These are phyloP conservation scores for Collybiopsis luxurians DNA, from an alignment of 768 basidiomycete species.

Conservation along the genomic window DNA sequence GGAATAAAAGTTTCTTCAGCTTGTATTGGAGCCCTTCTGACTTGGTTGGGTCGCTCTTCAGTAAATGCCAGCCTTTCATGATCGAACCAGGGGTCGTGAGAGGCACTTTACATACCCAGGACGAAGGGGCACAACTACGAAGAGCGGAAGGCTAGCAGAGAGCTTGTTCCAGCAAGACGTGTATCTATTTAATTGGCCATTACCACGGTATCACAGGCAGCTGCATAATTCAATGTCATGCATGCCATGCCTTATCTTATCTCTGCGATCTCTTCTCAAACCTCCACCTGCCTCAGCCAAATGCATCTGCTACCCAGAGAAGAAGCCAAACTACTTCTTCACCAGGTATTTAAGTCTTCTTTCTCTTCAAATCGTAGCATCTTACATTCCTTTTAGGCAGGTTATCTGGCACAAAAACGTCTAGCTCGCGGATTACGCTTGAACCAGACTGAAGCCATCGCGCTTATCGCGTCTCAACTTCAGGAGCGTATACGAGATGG, in stretches of 20 bases:
- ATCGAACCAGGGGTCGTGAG: too few relatives aligned
- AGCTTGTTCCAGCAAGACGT: too few relatives aligned
- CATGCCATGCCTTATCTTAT: not conserved
- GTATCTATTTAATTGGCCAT: too few relatives aligned
- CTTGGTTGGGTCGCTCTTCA: too few relatives aligned
- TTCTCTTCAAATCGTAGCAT: not conserved
- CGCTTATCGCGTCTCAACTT: slow-evolving; percentile 87
- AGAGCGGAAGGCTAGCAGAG: too few relatives aligned
- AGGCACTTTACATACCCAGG: too few relatives aligned
- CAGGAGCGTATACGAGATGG: slow-evolving; percentile 97
- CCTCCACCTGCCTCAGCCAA: not conserved
- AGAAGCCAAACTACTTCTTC: slow-evolving; percentile 70
- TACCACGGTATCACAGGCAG: too few relatives aligned
- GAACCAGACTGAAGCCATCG: slow-evolving; percentile 85
- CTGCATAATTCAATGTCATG: too few relatives aligned
- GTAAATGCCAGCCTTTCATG: too few relatives aligned
- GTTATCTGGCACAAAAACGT: slow-evolving; percentile 89
- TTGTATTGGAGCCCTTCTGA: too few relatives aligned
- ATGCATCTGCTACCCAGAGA: slow-evolving; percentile 80
- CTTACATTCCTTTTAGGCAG: slow-evolving; percentile 47
- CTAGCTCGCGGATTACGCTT: slow-evolving; percentile 89
- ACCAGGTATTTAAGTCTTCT: slow-evolving; percentile 44
- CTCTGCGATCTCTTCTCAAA: not conserved
- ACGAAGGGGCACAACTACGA: too few relatives aligned
- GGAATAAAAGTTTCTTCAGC: too few relatives aligned